Percentiles rank a stretch among this genome's conserved stretches.
Evolutionary conservation across 108 stramenopile genomes (phyloP).

Genomic region (Cyclotella choctawhatcheeana): DNA sequence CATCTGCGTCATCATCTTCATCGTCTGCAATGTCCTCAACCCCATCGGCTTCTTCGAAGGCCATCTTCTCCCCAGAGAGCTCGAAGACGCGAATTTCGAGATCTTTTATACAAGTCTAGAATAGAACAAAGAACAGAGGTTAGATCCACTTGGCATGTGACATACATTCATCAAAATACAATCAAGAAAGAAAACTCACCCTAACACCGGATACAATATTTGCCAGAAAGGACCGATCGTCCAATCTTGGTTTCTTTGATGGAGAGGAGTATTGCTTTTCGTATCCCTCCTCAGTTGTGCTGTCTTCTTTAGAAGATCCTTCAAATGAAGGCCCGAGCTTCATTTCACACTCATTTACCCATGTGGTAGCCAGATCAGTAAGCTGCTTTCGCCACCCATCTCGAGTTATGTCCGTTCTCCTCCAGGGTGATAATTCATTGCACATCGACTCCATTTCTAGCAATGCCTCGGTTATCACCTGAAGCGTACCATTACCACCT

Average conservation of each 20-base stretch:
- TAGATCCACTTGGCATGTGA: background rate
- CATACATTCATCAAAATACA: background rate
- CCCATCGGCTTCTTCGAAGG: slow-evolving; percentile 65
- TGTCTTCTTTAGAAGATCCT: slow-evolving; percentile 13
- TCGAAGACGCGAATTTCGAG: slow-evolving; percentile 44
- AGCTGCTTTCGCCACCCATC: slow-evolving; percentile 63
- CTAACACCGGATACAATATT: slow-evolving; percentile 58
- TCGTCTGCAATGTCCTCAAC: slow-evolving; percentile 71
- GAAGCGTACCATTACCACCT: slow-evolving; percentile 62
- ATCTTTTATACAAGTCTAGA: slow-evolving; percentile 31
- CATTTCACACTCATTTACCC: slow-evolving; percentile 57
- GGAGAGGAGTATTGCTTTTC: background rate
- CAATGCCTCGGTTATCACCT: slow-evolving; percentile 62
- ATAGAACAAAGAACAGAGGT: background rate
- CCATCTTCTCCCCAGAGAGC: slow-evolving; percentile 68
- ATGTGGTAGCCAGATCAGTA: slow-evolving; percentile 59
- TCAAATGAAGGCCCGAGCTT: slow-evolving; percentile 39
- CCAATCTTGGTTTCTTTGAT: slow-evolving; percentile 28
- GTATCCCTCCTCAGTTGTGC: slow-evolving; percentile 9
- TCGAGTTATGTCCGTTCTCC: slow-evolving; percentile 51
- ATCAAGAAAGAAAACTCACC: slow-evolving; percentile 40
- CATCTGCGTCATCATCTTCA: slow-evolving; percentile 58
- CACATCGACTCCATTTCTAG: slow-evolving; percentile 67
- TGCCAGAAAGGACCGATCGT: slow-evolving; percentile 27
- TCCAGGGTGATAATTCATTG: slow-evolving; percentile 67